These are phyloP conservation scores for Spizellomyces punctatus DNA, from an alignment of 192 early-diverging fungal species.

Conservation along the genomic window DNA sequence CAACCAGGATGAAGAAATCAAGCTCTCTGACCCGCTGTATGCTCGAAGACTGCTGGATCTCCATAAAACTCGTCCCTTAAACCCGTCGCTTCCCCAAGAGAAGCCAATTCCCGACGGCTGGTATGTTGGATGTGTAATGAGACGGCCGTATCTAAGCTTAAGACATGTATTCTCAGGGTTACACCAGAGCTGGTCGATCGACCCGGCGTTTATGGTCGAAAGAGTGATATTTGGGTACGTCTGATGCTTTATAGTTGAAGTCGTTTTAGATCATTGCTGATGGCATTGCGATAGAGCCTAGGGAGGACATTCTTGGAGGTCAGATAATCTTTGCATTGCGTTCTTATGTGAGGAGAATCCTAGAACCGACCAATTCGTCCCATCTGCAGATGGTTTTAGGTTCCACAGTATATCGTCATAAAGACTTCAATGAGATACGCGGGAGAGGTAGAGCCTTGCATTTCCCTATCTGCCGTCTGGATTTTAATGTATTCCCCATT, in stretches of 20 bases:
- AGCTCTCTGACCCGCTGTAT: slow-evolving; percentile 35
- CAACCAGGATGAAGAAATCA: slow-evolving; percentile 29
- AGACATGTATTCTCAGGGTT: background rate
- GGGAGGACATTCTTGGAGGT: slow-evolving; percentile 38
- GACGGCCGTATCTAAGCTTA: no score
- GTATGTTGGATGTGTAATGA: slow-evolving; percentile 10
- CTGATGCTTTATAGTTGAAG: background rate
- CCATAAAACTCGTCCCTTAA: slow-evolving; percentile 11
- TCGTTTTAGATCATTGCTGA: no score
- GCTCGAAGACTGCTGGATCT: slow-evolving; percentile 29
- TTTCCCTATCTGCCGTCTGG: background rate
- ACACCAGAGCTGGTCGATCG: slow-evolving; percentile 34
- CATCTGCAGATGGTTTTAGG: no score
- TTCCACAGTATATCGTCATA: no score
- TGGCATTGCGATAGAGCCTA: background rate
- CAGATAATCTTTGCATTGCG: background rate
- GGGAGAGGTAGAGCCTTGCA: slow-evolving; percentile 10
- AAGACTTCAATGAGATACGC: no score
- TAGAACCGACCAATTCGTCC: no score
- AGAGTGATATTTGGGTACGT: slow-evolving; percentile 28
- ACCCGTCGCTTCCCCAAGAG: slow-evolving; percentile 5
- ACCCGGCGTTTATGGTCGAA: slow-evolving; percentile 36
- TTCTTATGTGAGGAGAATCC: no score
- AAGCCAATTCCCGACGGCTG: background rate
- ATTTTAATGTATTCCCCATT: background rate